phyloP scores from a whole-genome alignment of 2,329 filamentous ascomycete genomes.

The Diaporthe aspalathi region DNA sequence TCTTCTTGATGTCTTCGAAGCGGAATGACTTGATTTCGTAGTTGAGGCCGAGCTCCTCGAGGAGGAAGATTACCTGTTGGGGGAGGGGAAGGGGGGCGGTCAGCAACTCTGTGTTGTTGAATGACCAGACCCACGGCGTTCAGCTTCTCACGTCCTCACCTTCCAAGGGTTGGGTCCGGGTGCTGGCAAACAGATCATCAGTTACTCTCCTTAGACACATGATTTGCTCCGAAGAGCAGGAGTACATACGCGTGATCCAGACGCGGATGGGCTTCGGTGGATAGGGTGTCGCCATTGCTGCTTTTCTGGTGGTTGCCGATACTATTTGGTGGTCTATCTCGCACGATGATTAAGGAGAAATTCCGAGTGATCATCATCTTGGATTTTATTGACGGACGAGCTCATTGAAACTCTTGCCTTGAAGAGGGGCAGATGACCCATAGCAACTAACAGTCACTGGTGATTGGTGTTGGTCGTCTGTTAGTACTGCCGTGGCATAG shows the following conservation, averaged over 20 bases:
- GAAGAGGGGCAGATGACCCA: too few species aligned
- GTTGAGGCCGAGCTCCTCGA: constrained; percentile 52
- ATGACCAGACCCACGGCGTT: background rate
- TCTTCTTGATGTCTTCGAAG: constrained; percentile 44
- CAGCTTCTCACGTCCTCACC: background rate
- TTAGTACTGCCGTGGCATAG: too few species aligned
- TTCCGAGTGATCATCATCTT: too few species aligned
- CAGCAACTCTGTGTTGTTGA: constrained; percentile 39
- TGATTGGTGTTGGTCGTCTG: too few species aligned
- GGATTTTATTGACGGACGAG: too few species aligned
- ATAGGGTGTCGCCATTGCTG: background rate
- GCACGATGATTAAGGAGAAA: too few species aligned
- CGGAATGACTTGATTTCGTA: constrained; percentile 46
- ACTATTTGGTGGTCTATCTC: too few species aligned
- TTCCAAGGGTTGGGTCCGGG: constrained; percentile 28
- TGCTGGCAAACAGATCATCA: background rate
- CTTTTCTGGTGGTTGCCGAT: background rate
- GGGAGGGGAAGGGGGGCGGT: background rate
- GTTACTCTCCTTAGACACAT: background rate
- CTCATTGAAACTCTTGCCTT: too few species aligned
- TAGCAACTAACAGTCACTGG: too few species aligned
- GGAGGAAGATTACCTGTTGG: constrained; percentile 49
- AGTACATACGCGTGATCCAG: constrained; percentile 12
- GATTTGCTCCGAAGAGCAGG: background rate
- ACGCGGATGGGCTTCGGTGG: constrained; percentile 3